phyloP scores from a whole-genome alignment of 805 yeast genomes.

The Phaffomyces opuntiae region DNA sequence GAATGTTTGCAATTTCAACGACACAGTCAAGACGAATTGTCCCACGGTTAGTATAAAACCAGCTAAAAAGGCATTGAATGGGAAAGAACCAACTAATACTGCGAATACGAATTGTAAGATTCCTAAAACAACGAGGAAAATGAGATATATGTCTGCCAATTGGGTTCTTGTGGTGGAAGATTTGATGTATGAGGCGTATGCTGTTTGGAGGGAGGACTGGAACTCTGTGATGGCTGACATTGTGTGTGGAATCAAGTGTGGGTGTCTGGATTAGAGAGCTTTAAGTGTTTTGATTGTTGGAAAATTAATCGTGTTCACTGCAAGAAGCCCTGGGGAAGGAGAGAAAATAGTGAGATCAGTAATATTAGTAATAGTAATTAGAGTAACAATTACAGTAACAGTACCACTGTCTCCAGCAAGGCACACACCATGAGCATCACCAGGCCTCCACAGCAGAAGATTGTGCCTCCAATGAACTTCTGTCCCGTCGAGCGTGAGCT shows the following conservation, averaged over 20 bases:
- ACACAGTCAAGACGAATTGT: conserved; percentile 84
- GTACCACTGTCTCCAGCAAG: too few species aligned
- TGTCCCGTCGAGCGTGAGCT: conserved; percentile 88
- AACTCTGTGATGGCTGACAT: conserved; percentile 16
- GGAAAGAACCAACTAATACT: conserved; percentile 76
- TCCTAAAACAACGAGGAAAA: conserved; percentile 68
- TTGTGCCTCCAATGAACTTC: conserved; percentile 91
- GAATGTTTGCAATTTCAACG: conserved; percentile 67
- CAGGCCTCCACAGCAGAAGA: conserved; percentile 48
- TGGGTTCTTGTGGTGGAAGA: conserved; percentile 39
- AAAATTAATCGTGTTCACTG: neutral
- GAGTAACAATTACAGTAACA: too few species aligned
- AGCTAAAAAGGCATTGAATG: conserved; percentile 93
- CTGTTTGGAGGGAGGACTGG: conserved; percentile 22
- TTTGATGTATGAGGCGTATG: conserved; percentile 26
- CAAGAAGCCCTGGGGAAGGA: too few species aligned
- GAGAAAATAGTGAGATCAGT: too few species aligned
- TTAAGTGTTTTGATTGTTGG: neutral
- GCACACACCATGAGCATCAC: conserved; percentile 3
- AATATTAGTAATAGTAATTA: too few species aligned
- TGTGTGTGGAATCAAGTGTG: neutral
- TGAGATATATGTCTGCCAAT: conserved; percentile 73
- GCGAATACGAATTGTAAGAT: conserved; percentile 74
- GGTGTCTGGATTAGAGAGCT: too few species aligned
- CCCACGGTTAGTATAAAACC: conserved; percentile 92